Conservation (phyloP, 2,329 filamentous ascomycete species). For the Botrytis deweyae region DNA sequence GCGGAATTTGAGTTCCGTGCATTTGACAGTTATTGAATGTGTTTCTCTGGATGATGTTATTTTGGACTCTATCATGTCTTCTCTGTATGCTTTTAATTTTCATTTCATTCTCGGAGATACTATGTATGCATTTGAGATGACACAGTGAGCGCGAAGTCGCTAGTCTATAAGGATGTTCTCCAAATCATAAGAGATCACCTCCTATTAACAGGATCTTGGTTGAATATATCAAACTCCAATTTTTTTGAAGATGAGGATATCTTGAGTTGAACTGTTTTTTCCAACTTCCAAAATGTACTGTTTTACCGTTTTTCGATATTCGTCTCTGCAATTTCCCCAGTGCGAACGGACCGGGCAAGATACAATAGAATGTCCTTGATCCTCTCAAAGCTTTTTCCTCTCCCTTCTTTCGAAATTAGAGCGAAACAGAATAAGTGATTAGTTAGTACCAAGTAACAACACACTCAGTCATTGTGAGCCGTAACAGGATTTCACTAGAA, state of each 20-base stretch:
- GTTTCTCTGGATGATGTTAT: neutral
- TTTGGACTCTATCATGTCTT: neutral
- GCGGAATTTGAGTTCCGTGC: neutral
- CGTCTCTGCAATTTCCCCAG: neutral
- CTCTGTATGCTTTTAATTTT: neutral
- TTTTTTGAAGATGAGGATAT: neutral
- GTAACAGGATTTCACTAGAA: neutral
- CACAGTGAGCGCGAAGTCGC: neutral
- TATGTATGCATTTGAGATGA: neutral
- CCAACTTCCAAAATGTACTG: neutral
- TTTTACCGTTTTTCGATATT: neutral
- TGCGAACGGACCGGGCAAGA: neutral
- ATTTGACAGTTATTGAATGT: neutral
- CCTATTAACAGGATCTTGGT: neutral
- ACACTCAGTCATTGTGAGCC: neutral
- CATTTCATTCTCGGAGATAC: neutral
- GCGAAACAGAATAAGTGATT: neutral
- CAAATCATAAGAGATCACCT: neutral
- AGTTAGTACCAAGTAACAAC: neutral
- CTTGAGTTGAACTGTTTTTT: neutral
- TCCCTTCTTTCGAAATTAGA: neutral
- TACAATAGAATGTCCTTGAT: neutral
- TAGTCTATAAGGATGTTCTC: neutral
- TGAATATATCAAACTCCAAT: neutral
- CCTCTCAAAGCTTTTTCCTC: neutral